These are phyloP conservation scores for Leonotis leonurus DNA, from an alignment of 257 asterid species.

Conservation along the genomic window DNA sequence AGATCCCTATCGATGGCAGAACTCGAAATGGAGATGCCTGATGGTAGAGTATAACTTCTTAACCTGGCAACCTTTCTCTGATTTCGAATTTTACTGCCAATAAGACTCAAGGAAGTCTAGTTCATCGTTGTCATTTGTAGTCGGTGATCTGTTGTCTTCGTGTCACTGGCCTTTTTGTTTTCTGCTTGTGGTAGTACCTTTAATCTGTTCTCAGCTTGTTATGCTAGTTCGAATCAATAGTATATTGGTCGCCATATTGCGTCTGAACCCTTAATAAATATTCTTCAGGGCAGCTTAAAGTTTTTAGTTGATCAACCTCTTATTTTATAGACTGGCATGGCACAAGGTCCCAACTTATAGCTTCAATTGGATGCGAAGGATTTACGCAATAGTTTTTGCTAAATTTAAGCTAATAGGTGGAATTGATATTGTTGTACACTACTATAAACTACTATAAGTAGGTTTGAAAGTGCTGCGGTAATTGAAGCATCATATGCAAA, in stretches of 20 bases:
- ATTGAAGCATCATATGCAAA: too few species aligned
- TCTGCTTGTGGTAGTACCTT: neutral
- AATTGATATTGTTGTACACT: neutral
- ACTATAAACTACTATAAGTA: neutral
- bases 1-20: conserved; percentile 79
- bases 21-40: conserved; percentile 95
- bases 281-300: neutral
- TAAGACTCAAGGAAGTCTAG: conserved; percentile 1
- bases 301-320: neutral
- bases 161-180: neutral
- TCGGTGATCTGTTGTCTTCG: neutral
- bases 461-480: too few species aligned
- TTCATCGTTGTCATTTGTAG: neutral
- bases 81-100: conserved; percentile 4
- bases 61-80: conserved; percentile 18
- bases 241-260: neutral
- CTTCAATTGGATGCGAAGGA: neutral
- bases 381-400: neutral
- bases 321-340: neutral
- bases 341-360: neutral
- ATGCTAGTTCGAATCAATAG: neutral
- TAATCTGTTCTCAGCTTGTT: neutral
- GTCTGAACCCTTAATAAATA: neutral
- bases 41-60: conserved; percentile 45
- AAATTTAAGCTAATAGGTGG: neutral